Conservation (phyloP, 2,329 filamentous ascomycete species). For the Dactylellina cionopaga region DNA sequence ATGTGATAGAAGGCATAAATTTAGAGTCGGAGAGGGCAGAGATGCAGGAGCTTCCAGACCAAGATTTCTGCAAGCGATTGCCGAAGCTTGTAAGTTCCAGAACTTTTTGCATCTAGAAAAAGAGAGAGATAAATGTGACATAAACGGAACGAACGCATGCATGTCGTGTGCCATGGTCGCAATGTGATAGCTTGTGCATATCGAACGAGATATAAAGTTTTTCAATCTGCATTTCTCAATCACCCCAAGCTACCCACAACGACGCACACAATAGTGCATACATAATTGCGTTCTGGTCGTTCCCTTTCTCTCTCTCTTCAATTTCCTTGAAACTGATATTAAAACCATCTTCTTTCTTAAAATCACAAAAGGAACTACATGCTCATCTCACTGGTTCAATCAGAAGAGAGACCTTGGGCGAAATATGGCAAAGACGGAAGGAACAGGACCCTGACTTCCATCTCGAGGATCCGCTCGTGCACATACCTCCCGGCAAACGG, state of each 20-base stretch:
- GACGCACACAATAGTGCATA: not conserved
- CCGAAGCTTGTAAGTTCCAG: slow-evolving; percentile 55
- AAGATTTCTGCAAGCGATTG: slow-evolving; percentile 54
- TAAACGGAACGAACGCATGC: slow-evolving; percentile 17
- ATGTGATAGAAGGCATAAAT: slow-evolving; percentile 18
- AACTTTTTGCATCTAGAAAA: not conserved
- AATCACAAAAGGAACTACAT: slow-evolving; percentile 69
- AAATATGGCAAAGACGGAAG: slow-evolving; percentile 75
- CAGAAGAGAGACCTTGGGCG: slow-evolving; percentile 75
- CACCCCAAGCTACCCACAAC: not conserved
- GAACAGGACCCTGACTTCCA: slow-evolving; percentile 64
- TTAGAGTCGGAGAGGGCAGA: slow-evolving; percentile 10
- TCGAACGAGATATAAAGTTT: too few species aligned
- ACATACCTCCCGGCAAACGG: slow-evolving; percentile 76
- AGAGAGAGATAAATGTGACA: not conserved
- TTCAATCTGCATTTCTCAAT: not conserved
- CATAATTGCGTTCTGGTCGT: not conserved
- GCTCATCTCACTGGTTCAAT: slow-evolving; percentile 84
- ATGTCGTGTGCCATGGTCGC: slow-evolving; percentile 29
- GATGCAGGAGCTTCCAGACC: slow-evolving; percentile 36
- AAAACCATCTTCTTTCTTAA: slow-evolving; percentile 31
- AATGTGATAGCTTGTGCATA: slow-evolving; percentile 38
- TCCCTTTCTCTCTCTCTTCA: slow-evolving; percentile 1
- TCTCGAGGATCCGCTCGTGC: slow-evolving; percentile 74
- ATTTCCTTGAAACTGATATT: slow-evolving; percentile 51